A percentile compares a stretch with the other conserved stretches of the same genome.
Conservation (phyloP, 2,329 filamentous ascomycete species). For the Fusarium nanum region DNA sequence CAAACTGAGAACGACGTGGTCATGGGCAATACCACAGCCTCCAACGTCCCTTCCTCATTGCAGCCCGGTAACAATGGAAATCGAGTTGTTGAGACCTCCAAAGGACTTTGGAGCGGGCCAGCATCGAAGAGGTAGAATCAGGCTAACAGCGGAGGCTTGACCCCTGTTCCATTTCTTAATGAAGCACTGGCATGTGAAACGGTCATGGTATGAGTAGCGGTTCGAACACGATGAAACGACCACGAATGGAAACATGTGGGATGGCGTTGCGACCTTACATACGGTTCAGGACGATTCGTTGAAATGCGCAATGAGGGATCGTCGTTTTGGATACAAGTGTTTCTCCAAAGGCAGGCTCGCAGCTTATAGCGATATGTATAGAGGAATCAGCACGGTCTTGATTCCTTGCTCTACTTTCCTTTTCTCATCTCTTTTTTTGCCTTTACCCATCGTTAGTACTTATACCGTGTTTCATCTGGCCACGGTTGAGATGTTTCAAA, state of each 20-base stretch:
- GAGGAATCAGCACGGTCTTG: slow-evolving; percentile 9
- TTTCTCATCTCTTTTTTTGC: not conserved
- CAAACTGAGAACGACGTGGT: slow-evolving; percentile 53
- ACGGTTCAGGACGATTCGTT: not conserved
- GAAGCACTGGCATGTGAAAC: not conserved
- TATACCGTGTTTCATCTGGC: slow-evolving; percentile 2
- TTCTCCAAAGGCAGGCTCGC: slow-evolving; percentile 33
- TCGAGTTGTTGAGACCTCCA: slow-evolving; percentile 71
- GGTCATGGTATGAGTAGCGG: not conserved
- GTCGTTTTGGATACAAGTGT: slow-evolving; percentile 6
- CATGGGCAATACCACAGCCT: slow-evolving; percentile 59
- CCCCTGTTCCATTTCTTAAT: not conserved
- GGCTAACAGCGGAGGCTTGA: not conserved
- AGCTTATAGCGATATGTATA: slow-evolving; percentile 15
- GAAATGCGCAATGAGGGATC: not conserved
- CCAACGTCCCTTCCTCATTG: slow-evolving; percentile 61
- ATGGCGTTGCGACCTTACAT: not conserved
- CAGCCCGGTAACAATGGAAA: slow-evolving; percentile 67
- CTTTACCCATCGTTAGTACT: slow-evolving; percentile 1
- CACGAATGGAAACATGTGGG: not conserved
- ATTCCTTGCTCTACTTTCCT: slow-evolving; percentile 3
- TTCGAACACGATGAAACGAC: slow-evolving; percentile 4
- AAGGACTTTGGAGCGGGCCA: slow-evolving; percentile 68
- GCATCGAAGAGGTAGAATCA: slow-evolving; percentile 44
- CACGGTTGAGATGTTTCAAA: slow-evolving; percentile 12